phyloP scores from a whole-genome alignment of 2,329 filamentous ascomycete genomes.

The Dothistroma septosporum region DNA sequence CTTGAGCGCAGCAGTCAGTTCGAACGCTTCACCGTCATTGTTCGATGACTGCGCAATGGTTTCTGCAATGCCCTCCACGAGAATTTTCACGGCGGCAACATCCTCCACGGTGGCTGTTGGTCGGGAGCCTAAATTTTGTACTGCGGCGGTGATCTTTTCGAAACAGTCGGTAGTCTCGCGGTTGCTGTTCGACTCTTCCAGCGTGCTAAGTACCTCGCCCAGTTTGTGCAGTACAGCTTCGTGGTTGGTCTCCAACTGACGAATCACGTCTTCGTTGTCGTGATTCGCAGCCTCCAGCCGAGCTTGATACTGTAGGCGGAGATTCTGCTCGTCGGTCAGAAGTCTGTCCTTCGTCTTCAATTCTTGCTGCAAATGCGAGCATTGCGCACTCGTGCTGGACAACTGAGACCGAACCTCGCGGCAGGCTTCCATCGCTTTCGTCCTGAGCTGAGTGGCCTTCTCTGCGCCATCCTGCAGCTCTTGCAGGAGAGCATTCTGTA shows the following conservation, averaged over 20 bases:
- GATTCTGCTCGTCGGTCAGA: slow-evolving; percentile 25
- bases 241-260: slow-evolving; percentile 14
- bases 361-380: slow-evolving; percentile 21
- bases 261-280: slow-evolving; percentile 9
- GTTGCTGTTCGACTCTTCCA: slow-evolving; percentile 10
- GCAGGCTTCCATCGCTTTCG: slow-evolving; percentile 18
- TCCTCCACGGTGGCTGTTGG: slow-evolving; percentile 17
- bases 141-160: slow-evolving; percentile 16
- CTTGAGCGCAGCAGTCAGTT: slow-evolving; percentile 5
- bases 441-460: slow-evolving; percentile 15
- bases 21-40: not conserved
- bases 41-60: slow-evolving; percentile 9
- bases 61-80: slow-evolving; percentile 19
- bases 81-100: slow-evolving; percentile 18
- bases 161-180: slow-evolving; percentile 14
- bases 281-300: slow-evolving; percentile 13
- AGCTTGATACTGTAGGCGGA: slow-evolving; percentile 21
- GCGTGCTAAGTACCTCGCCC: slow-evolving; percentile 17
- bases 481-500: slow-evolving; percentile 14
- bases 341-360: slow-evolving; percentile 19
- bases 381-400: slow-evolving; percentile 7
- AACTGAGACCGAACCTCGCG: slow-evolving; percentile 20
- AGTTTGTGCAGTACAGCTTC: slow-evolving; percentile 25
- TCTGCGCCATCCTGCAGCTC: slow-evolving; percentile 12
- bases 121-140: slow-evolving; percentile 20